phyloP scores from a whole-genome alignment of 2,329 filamentous ascomycete genomes.

The Ophioceras dolichostomum region DNA sequence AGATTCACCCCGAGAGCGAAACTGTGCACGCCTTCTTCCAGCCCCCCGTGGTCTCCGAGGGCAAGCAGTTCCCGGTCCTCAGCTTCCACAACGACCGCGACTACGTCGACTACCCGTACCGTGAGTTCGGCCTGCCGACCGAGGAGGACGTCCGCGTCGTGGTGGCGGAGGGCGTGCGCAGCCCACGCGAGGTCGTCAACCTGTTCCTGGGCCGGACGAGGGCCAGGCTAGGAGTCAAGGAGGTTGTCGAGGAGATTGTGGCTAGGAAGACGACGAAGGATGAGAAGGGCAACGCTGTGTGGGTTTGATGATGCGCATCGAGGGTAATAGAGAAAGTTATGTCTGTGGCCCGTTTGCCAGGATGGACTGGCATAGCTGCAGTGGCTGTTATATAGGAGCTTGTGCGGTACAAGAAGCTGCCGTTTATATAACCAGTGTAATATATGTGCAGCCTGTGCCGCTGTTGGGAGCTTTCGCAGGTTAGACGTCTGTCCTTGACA shows the following conservation, averaged over 20 bases:
- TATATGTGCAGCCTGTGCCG: too few species aligned
- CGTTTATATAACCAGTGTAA: too few species aligned
- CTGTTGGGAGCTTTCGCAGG: too few species aligned
- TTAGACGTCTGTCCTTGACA: too few species aligned
- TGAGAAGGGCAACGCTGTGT: constrained; percentile 14
- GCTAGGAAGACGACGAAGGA: constrained; percentile 41
- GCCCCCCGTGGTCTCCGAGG: constrained; percentile 21
- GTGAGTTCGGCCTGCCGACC: constrained; percentile 56
- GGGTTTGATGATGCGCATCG: too few species aligned
- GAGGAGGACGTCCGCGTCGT: constrained; percentile 47
- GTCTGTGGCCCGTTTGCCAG: too few species aligned
- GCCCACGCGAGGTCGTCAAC: constrained; percentile 38
- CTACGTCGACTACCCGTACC: constrained; percentile 64
- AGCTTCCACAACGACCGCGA: constrained; percentile 48
- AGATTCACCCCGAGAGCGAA: constrained; percentile 40
- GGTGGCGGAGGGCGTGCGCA: constrained; percentile 29
- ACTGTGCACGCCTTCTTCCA: constrained; percentile 58
- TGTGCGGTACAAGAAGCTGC: too few species aligned
- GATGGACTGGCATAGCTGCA: too few species aligned
- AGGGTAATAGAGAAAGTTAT: too few species aligned
- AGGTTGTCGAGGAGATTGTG: constrained; percentile 59
- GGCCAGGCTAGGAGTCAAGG: constrained; percentile 55
- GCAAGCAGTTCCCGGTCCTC: constrained; percentile 50
- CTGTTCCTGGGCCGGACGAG: constrained; percentile 47
- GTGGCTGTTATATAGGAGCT: too few species aligned